Conservation (phyloP, 2,329 filamentous ascomycete species). For the Talaromyces rugulosus region DNA sequence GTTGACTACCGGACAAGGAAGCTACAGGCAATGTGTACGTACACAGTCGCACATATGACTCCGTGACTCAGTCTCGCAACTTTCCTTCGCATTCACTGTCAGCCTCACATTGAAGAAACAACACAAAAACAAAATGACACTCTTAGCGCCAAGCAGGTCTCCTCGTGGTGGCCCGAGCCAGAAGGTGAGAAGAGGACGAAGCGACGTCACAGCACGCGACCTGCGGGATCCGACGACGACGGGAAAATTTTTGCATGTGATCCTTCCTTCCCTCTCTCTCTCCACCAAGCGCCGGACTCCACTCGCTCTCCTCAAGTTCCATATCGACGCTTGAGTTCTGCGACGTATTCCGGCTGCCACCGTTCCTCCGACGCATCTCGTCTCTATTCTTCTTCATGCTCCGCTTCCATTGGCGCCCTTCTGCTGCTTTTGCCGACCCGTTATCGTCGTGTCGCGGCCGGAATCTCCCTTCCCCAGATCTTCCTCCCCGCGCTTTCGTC, state of each 20-base stretch:
- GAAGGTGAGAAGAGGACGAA: neutral
- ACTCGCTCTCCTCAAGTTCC: neutral
- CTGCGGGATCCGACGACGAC: neutral
- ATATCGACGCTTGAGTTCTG: neutral
- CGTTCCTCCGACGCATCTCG: neutral
- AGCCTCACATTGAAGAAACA: too few relatives aligned
- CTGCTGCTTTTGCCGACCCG: neutral
- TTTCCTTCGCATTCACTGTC: neutral
- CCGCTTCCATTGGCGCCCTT: neutral
- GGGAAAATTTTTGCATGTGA: slow-evolving; percentile 14
- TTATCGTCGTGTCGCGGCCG: neutral
- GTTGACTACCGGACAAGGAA: neutral
- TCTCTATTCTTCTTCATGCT: neutral
- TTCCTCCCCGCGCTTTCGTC: neutral
- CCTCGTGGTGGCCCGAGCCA: neutral
- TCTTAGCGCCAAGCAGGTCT: too few relatives aligned
- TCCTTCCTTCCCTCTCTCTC: neutral
- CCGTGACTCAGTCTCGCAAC: neutral
- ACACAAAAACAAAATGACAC: too few relatives aligned
- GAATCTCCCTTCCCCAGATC: neutral
- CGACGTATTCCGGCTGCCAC: neutral
- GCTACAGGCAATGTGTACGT: too few relatives aligned
- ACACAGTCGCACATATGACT: neutral
- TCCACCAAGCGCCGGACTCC: neutral
- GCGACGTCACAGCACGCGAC: slow-evolving; percentile 1